Conservation (phyloP, 192 early-diverging fungal species). For the Podochytrium sp. region DNA sequence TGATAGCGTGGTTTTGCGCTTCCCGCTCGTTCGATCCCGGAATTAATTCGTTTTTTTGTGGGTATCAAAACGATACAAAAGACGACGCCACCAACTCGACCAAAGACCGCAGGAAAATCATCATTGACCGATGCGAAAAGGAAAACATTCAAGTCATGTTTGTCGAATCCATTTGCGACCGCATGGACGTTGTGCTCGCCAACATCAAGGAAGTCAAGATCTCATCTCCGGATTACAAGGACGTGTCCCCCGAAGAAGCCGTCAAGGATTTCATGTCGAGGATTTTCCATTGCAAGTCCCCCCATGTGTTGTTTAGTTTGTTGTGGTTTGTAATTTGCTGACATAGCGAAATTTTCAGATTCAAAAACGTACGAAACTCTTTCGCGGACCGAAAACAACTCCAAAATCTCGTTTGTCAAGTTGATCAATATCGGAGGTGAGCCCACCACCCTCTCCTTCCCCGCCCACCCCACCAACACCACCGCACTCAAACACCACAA, state of each 20-base stretch:
- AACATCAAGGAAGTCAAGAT: constrained; percentile 95
- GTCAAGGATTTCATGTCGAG: constrained; percentile 88
- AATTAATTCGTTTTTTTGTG: not conserved
- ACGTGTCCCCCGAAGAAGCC: constrained; percentile 74
- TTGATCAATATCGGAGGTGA: constrained; percentile 88
- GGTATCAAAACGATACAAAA: not conserved
- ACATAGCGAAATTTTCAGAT: not conserved
- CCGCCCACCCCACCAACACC: not conserved
- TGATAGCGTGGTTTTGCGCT: too few relatives aligned
- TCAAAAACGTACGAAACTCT: constrained; percentile 83
- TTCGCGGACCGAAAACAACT: constrained; percentile 52
- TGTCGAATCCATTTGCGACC: constrained; percentile 94
- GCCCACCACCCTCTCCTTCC: too few relatives aligned
- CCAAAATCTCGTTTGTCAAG: constrained; percentile 83
- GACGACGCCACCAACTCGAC: constrained; percentile 99
- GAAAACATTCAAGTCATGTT: constrained; percentile 91
- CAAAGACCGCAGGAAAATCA: constrained; percentile 70
- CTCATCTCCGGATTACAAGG: constrained; percentile 91
- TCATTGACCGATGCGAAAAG: constrained; percentile 71
- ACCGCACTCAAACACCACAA: too few relatives aligned
- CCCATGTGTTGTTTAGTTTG: not conserved
- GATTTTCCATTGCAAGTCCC: constrained; percentile 88
- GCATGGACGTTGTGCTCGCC: constrained; percentile 80
- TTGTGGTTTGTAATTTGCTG: not conserved
- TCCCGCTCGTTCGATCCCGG: too few relatives aligned